phyloP scores from a whole-genome alignment of 2,329 filamentous ascomycete genomes.

The Phyllosticta citrichinensis region DNA sequence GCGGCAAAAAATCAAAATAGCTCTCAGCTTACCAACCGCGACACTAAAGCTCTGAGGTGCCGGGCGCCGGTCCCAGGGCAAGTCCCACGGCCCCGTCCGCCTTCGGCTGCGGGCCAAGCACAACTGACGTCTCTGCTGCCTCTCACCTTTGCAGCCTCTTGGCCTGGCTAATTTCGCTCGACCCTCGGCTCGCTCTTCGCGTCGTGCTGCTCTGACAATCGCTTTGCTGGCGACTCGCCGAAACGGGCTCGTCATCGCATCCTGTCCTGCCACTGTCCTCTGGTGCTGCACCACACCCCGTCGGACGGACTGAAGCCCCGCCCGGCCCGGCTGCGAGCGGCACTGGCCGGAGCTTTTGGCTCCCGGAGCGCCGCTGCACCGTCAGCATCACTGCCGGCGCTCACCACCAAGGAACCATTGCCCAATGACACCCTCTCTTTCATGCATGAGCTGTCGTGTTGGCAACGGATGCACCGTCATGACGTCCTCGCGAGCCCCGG shows the following conservation, averaged over 20 bases:
- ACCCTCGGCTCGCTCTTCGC: not conserved
- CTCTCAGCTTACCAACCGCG: not conserved
- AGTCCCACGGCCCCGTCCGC: not conserved
- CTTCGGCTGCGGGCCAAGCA: not conserved
- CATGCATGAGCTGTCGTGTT: too few relatives aligned
- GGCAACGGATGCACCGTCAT: too few relatives aligned
- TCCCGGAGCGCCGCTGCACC: not conserved
- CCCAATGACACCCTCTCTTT: too few relatives aligned
- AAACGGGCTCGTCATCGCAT: not conserved
- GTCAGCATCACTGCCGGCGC: not conserved
- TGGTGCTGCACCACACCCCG: too few relatives aligned
- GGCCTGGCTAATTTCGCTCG: not conserved
- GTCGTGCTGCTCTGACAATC: not conserved
- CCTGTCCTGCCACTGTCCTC: too few relatives aligned
- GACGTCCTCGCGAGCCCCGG: too few relatives aligned
- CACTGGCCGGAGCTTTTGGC: not conserved
- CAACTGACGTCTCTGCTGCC: not conserved
- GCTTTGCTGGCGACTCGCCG: not conserved
- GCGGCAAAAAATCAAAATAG: too few relatives aligned
- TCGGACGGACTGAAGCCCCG: not conserved
- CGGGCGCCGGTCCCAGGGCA: not conserved
- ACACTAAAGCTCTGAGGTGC: not conserved
- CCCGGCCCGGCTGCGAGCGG: not conserved
- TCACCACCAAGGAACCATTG: too few relatives aligned
- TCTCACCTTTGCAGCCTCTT: not conserved